Base-by-base conservation (phyloP, 1,284 basidiomycete genomes). In the Pascua guehoae region DNA sequence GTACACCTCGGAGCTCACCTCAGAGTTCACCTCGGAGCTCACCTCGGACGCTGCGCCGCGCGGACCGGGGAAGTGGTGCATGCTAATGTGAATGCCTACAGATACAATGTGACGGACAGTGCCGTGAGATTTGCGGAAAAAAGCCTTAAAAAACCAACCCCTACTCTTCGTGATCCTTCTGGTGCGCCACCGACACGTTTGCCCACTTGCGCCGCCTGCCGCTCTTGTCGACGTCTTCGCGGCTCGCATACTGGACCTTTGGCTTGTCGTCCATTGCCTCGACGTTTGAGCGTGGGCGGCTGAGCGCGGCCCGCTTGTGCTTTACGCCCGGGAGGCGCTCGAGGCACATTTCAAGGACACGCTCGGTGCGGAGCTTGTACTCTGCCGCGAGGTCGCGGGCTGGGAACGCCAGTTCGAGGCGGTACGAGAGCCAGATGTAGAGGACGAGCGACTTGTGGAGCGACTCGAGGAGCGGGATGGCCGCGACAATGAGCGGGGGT, bases 401-500 rank as follows among this genome's bases (percentile, higher is more conserved):
- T 15, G 83, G 79, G 72, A 90, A 98, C 12, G 85, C 82, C 47
- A 92, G 80, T 1, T 85, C 83, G 49, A 86, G 82, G n/a, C 94
- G 85, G 75, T 85, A 87, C 18, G 82, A 82, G 57, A 96, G 81
- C 95, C 95, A 98, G 53, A 91, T 80, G 74, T 98, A 98, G 16
- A 89, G 66, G 15, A 88, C 85, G 32, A 94, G 72, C n/a, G 85
- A 78, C 66, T 88, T 88, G 76, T 98, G 94, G 54, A 93, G 76
- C 3, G 82, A 81, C 75, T 98, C 95, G 41, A 98, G 79, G n/a
- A 73, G 66, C 7, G 74, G 75, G 39, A 76, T 63, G 5, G 66
- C 65, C 8, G 61, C 49, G 47, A 74, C 65, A 44, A 70, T 62
- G 36, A 78, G 61, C 1, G 66, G 62, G 10, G 75, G 72, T 1